Conservation (phyloP, 164 flowering plant species). For the Cinnamomum chago region DNA sequence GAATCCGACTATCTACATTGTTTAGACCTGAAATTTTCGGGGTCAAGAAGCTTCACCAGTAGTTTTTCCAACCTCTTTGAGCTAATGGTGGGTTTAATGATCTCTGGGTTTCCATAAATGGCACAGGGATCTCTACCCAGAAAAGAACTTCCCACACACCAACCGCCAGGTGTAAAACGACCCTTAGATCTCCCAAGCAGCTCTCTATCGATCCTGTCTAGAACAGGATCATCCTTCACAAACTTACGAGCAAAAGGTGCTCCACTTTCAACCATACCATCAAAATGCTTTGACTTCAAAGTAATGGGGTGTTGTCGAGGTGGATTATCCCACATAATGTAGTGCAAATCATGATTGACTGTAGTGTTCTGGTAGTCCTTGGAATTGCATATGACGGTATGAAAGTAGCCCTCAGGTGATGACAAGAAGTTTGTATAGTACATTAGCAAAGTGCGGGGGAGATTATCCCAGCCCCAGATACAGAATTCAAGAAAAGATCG, state of each 20-base stretch:
- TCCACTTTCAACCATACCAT: conserved; percentile 65
- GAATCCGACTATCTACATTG: conserved; percentile 50
- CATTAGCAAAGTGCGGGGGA: conserved; percentile 86
- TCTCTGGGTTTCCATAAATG: conserved; percentile 39
- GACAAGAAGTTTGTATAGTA: conserved; percentile 77
- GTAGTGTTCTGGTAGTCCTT: conserved; percentile 76
- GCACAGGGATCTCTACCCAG: conserved; percentile 47
- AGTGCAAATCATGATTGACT: conserved; percentile 73
- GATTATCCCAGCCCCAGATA: conserved; percentile 85
- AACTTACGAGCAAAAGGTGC: conserved; percentile 68
- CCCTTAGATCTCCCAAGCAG: conserved; percentile 39
- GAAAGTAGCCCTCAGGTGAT: conserved; percentile 81
- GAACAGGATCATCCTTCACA: conserved; percentile 48
- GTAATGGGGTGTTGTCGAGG: conserved; percentile 47
- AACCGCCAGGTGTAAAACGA: conserved; percentile 56
- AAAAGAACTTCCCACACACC: conserved; percentile 52
- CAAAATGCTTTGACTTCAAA: conserved; percentile 38
- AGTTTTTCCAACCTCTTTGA: conserved; percentile 65
- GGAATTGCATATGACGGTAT: conserved; percentile 74
- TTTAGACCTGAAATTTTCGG: conserved; percentile 58
- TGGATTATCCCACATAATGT: conserved; percentile 57
- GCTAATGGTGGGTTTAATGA: conserved; percentile 47
- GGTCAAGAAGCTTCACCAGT: conserved; percentile 48
- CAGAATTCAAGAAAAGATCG: conserved; percentile 68
- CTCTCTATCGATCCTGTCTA: conserved; percentile 52